Percentiles rank a stretch among this genome's conserved stretches.
Conservation (phyloP, 2,329 filamentous ascomycete species). For the Dactylella cylindrospora region DNA sequence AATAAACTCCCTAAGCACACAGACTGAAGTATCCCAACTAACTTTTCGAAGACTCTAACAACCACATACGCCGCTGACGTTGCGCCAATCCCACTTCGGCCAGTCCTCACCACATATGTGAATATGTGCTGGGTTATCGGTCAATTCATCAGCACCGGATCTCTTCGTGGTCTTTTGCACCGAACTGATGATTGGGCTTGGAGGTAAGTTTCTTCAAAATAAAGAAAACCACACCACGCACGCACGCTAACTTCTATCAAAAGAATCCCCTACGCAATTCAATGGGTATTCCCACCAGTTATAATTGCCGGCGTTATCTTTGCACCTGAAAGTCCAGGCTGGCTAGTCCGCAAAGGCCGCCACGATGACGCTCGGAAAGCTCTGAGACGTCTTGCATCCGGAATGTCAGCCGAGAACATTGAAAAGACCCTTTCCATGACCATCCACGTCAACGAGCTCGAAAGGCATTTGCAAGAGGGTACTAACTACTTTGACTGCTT, state of each 20-base stretch:
- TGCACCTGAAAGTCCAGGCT: conserved; percentile 72
- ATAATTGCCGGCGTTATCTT: conserved; percentile 66
- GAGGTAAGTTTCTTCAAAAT: conserved; percentile 20
- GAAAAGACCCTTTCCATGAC: conserved; percentile 90
- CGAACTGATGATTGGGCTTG: conserved; percentile 69
- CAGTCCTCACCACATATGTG: conserved; percentile 61
- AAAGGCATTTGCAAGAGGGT: conserved; percentile 72
- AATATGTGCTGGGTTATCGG: conserved; percentile 64
- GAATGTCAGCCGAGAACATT: conserved; percentile 69
- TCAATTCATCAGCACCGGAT: conserved; percentile 73
- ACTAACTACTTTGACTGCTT: conserved; percentile 81
- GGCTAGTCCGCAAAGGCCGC: conserved; percentile 68
- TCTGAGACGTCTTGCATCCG: conserved; percentile 65
- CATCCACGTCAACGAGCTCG: conserved; percentile 80
- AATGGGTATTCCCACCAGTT: conserved; percentile 76
- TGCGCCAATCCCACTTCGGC: conserved; percentile 61
- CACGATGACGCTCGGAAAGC: conserved; percentile 67
- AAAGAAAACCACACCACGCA: too few species aligned
- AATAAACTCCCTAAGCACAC: not conserved
- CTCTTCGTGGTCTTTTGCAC: conserved; percentile 67
- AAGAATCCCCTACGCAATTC: conserved; percentile 69
- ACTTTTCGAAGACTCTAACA: conserved; percentile 21
- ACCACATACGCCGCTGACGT: conserved; percentile 69
- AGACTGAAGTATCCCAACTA: not conserved
- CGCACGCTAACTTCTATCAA: conserved; percentile 54